These are phyloP conservation scores for Botrytis pseudocinerea DNA, from an alignment of 2,329 filamentous ascomycete genomes.

Conservation along the genomic window DNA sequence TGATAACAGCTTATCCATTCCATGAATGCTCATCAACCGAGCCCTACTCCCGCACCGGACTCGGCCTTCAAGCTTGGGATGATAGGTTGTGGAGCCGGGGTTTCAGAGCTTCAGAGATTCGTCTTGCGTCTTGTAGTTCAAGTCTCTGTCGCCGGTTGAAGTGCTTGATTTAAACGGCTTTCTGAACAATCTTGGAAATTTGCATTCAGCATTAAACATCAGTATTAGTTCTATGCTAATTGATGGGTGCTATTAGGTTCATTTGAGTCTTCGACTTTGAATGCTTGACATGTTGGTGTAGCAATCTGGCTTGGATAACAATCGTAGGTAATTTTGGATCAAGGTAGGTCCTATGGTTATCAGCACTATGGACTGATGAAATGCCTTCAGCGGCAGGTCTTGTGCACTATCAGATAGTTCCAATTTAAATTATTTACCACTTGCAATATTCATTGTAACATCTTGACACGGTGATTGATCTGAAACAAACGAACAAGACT, in stretches of 20 bases:
- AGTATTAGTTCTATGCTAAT: constrained; percentile 16
- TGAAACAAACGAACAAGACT: background rate
- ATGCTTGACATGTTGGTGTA: background rate
- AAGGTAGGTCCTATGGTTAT: background rate
- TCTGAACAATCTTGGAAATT: constrained; percentile 19
- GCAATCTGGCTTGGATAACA: background rate
- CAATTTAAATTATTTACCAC: background rate
- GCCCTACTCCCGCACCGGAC: constrained; percentile 74
- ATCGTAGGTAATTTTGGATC: background rate
- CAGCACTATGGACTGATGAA: too few relatives aligned
- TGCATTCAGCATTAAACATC: constrained; percentile 7
- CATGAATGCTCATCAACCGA: constrained; percentile 67
- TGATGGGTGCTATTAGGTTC: constrained; percentile 19
- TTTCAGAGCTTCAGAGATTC: constrained; percentile 55
- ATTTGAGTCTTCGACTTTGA: background rate
- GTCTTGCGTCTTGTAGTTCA: constrained; percentile 60
- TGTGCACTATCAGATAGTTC: background rate
- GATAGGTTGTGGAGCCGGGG: constrained; percentile 77
- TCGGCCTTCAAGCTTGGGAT: constrained; percentile 50
- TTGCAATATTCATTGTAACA: background rate
- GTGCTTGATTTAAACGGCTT: constrained; percentile 62
- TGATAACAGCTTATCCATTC: constrained; percentile 76
- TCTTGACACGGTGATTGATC: background rate
- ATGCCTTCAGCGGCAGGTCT: background rate
- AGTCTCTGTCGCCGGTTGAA: constrained; percentile 55